Percentiles rank a stretch among this genome's conserved stretches.
Conservation (phyloP, 2,329 filamentous ascomycete genomes). For the Phialophora macrospora region DNA sequence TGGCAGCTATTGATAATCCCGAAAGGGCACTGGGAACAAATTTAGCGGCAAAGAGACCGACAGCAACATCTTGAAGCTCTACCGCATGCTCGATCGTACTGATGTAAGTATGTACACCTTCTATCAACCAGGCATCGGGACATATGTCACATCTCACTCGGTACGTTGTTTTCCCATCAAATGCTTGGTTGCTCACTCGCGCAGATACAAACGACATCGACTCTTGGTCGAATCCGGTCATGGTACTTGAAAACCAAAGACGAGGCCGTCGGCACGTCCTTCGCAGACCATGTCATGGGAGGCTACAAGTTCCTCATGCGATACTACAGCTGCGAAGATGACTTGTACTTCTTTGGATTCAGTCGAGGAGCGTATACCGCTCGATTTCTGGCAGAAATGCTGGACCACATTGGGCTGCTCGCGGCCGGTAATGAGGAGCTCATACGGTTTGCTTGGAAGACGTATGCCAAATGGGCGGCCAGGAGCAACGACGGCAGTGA, state of each 20-base stretch:
- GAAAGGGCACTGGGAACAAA: slow-evolving; percentile 53
- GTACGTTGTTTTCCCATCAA: slow-evolving; percentile 42
- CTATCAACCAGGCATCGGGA: slow-evolving; percentile 54
- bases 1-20: slow-evolving; percentile 40
- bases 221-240: slow-evolving; percentile 56
- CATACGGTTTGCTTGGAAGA: slow-evolving; percentile 82
- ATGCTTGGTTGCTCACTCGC: neutral
- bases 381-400: slow-evolving; percentile 79
- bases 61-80: slow-evolving; percentile 55
- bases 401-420: slow-evolving; percentile 79
- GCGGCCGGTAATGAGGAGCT: slow-evolving; percentile 85
- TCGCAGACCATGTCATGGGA: slow-evolving; percentile 81
- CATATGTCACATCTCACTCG: slow-evolving; percentile 66
- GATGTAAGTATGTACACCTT: slow-evolving; percentile 37
- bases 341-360: slow-evolving; percentile 76
- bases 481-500: slow-evolving; percentile 43
- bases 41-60: slow-evolving; percentile 52
- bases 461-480: slow-evolving; percentile 73
- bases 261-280: slow-evolving; percentile 77
- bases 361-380: slow-evolving; percentile 75
- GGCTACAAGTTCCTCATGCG: slow-evolving; percentile 81
- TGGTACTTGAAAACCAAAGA: slow-evolving; percentile 68
- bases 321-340: slow-evolving; percentile 65
- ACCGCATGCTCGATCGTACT: slow-evolving; percentile 45
- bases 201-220: slow-evolving; percentile 50